These are phyloP conservation scores for Penicillium freii DNA, from an alignment of 2,329 filamentous ascomycete genomes.

Conservation along the genomic window DNA sequence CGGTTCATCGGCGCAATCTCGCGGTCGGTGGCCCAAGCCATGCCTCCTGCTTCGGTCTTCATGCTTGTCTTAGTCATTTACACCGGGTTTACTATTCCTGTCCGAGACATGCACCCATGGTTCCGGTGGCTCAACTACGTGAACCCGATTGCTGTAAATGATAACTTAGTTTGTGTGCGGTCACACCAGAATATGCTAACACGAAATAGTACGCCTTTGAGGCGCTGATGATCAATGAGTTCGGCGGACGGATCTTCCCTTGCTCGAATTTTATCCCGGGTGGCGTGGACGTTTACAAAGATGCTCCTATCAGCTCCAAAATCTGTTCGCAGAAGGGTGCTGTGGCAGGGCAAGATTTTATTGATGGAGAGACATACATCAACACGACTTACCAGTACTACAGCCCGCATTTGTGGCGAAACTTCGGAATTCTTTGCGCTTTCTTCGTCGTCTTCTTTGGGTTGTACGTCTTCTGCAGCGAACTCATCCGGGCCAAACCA, in stretches of 20 bases:
- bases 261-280: conserved; percentile 49
- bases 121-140: conserved; percentile 80
- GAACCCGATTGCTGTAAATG: conserved; percentile 62
- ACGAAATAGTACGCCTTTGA: conserved; percentile 67
- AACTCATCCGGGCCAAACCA: conserved; percentile 61
- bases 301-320: conserved; percentile 39
- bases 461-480: conserved; percentile 62
- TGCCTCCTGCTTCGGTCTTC: conserved; percentile 56
- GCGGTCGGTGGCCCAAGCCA: conserved; percentile 60
- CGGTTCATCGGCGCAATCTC: conserved; percentile 73
- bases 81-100: conserved; percentile 48
- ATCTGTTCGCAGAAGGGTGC: conserved; percentile 61
- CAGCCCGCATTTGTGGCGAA: conserved; percentile 60
- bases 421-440: conserved; percentile 65
- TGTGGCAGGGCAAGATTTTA: conserved; percentile 51
- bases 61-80: conserved; percentile 48
- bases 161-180: background rate
- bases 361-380: conserved; percentile 61
- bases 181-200: background rate
- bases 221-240: conserved; percentile 80
- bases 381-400: conserved; percentile 56
- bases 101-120: conserved; percentile 71
- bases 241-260: conserved; percentile 60
- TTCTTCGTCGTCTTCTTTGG: conserved; percentile 60
- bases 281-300: conserved; percentile 41